Evolutionary conservation across 2,329 filamentous ascomycete species (phyloP).

Genomic region (Sporothrix brunneoviolacea): DNA sequence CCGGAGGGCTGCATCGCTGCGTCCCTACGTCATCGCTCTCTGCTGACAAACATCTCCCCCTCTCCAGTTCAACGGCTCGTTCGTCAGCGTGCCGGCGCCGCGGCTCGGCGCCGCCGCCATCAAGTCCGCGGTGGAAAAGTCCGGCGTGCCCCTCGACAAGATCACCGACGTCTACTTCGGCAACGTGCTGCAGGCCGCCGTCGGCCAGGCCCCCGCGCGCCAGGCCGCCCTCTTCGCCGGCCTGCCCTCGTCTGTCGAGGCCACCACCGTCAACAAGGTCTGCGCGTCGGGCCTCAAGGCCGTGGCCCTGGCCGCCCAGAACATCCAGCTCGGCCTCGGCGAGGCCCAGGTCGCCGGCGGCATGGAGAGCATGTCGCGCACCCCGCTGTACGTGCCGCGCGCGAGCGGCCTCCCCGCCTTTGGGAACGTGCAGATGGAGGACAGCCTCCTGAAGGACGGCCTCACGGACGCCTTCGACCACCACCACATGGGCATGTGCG

Average conservation of each 20-base stretch:
- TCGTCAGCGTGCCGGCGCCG: constrained; percentile 75
- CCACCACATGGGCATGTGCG: constrained; percentile 97
- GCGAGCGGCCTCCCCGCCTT: constrained; percentile 79
- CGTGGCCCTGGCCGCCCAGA: constrained; percentile 82
- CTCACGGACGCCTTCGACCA: constrained; percentile 95
- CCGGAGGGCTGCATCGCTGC: no score
- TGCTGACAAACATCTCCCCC: neutral
- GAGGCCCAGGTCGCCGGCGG: constrained; percentile 89
- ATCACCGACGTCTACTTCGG: constrained; percentile 97
- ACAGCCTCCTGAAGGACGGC: constrained; percentile 90
- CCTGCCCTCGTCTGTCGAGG: constrained; percentile 72
- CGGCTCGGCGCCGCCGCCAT: constrained; percentile 85
- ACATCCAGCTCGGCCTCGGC: constrained; percentile 84
- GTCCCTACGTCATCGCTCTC: no score
- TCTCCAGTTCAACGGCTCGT: constrained; percentile 83
- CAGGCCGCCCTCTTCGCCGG: constrained; percentile 88
- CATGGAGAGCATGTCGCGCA: constrained; percentile 96
- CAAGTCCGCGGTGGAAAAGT: constrained; percentile 82
- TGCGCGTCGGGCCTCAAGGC: constrained; percentile 94
- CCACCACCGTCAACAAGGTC: constrained; percentile 95
- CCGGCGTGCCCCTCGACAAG: constrained; percentile 69
- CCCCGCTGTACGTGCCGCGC: constrained; percentile 83
- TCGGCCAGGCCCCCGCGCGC: constrained; percentile 86
- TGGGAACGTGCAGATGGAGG: constrained; percentile 79
- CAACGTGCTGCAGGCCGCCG: constrained; percentile 76